phyloP scores from a whole-genome alignment of 208 protist species.

The Perkinsela sp. region DNA sequence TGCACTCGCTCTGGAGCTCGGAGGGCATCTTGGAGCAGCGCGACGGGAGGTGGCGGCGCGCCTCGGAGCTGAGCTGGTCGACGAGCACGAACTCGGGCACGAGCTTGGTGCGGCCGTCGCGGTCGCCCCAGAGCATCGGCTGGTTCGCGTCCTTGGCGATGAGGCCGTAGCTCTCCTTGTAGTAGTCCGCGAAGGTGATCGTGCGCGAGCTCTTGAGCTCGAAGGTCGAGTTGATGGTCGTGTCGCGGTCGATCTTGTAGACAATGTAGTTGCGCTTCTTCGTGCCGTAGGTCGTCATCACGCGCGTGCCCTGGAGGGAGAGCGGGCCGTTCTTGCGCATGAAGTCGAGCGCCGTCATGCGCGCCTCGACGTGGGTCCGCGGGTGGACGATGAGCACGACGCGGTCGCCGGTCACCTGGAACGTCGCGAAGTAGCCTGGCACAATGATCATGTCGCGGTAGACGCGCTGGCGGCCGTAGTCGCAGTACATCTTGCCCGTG shows the following conservation, averaged over 20 bases:
- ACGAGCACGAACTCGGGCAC: neutral
- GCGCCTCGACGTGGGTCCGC: neutral
- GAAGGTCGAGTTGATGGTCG: neutral
- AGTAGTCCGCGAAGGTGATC: neutral
- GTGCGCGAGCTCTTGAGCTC: neutral
- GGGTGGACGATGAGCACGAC: slow-evolving; percentile 1
- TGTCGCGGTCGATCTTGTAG: neutral
- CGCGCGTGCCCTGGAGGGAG: neutral
- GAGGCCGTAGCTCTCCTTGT: neutral
- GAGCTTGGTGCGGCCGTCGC: neutral
- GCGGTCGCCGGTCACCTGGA: neutral
- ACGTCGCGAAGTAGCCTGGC: neutral
- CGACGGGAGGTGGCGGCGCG: neutral
- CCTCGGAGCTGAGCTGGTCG: neutral
- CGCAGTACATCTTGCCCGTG: neutral
- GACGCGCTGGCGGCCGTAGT: neutral
- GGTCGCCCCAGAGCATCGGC: neutral
- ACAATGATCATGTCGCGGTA: slow-evolving; percentile 1
- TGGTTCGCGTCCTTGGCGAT: neutral
- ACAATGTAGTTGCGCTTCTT: neutral
- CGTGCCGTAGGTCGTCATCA: neutral
- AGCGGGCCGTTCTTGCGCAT: neutral
- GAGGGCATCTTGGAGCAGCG: neutral
- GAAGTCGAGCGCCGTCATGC: slow-evolving; percentile 1
- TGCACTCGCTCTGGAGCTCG: neutral